phyloP scores from a whole-genome alignment of 805 yeast species.

The Isabelozyma rhagii region DNA sequence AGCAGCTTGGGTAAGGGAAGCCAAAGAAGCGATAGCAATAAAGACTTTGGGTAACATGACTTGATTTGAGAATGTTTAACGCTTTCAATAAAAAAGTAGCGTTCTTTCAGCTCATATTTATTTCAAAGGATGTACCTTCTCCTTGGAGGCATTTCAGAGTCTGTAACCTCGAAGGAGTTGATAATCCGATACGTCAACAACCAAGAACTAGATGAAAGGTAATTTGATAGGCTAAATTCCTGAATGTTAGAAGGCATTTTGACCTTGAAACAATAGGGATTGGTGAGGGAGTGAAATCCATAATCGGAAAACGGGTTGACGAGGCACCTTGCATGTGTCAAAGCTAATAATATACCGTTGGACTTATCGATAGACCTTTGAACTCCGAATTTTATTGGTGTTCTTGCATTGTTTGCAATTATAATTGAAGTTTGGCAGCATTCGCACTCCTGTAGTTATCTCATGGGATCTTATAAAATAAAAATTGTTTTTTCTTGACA shows the following conservation, averaged over 20 bases:
- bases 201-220: no score
- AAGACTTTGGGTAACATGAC: slow-evolving; percentile 9
- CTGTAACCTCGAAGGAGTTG: no score
- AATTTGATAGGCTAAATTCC: no score
- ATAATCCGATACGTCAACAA: no score
- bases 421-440: not conserved
- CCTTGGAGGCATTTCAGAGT: no score
- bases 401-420: not conserved
- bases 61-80: not conserved
- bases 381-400: no score
- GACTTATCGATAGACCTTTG: not conserved
- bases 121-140: not conserved
- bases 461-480: not conserved
- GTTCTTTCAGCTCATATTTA: not conserved
- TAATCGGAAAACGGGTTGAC: not conserved
- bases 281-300: not conserved
- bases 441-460: not conserved
- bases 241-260: no score
- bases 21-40: slow-evolving; percentile 9
- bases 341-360: not conserved
- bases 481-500: no score
- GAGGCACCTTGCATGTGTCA: not conserved
- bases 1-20: slow-evolving; percentile 2
- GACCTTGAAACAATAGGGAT: not conserved
- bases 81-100: no score